Percentiles rank a stretch among this genome's conserved stretches.
Evolutionary conservation across 257 asterid species (phyloP).

Genomic region (Ilex aquifolium): DNA sequence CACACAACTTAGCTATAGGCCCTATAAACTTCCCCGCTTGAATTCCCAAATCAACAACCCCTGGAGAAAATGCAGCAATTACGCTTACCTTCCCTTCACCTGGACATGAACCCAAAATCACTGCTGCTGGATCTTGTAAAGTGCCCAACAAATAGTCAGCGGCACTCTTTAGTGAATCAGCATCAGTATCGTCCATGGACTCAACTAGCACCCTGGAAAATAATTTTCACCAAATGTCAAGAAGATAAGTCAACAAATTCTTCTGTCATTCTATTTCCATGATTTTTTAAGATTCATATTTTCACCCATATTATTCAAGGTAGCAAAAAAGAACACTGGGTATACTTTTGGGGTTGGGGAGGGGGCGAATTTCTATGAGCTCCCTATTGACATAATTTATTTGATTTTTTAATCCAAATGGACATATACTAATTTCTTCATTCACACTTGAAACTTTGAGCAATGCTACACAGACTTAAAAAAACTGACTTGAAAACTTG

Average conservation of each 20-base stretch:
- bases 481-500: no score
- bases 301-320: no score
- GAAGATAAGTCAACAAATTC: neutral
- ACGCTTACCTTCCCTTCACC: constrained; percentile 74
- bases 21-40: constrained; percentile 89
- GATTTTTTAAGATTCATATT: neutral
- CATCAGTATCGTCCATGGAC: constrained; percentile 80
- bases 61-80: constrained; percentile 72
- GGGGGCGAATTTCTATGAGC: no score
- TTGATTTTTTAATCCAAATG: no score
- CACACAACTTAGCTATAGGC: constrained; percentile 75
- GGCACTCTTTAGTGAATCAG: constrained; percentile 73
- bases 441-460: no score
- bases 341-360: no score
- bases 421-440: no score
- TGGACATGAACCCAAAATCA: constrained; percentile 77
- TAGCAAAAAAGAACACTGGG: no score
- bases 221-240: neutral
- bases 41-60: constrained; percentile 68
- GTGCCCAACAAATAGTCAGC: constrained; percentile 61
- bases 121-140: constrained; percentile 81
- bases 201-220: constrained; percentile 63
- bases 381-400: no score
- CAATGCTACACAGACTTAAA: no score
- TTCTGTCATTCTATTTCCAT: neutral